Percentiles rank a stretch among this genome's conserved stretches.
Evolutionary conservation across 1,284 basidiomycete species (phyloP).

Genomic region (Rhodotorula mucilaginosa): DNA sequence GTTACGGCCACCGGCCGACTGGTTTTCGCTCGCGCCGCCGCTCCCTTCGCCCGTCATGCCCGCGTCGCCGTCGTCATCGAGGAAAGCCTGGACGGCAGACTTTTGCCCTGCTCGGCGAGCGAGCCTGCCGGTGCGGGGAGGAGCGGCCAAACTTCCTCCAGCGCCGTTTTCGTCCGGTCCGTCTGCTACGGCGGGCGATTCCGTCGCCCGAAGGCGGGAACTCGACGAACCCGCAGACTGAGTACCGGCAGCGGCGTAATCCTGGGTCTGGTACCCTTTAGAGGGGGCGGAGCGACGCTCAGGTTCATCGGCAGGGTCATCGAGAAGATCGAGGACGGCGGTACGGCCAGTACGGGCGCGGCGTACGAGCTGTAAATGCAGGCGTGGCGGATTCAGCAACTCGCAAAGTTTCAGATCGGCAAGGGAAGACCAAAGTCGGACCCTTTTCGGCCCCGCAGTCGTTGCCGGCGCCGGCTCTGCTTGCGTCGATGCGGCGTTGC

Average conservation of each 20-base stretch:
- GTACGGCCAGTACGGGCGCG: slow-evolving; percentile 8
- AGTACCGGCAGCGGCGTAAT: background rate
- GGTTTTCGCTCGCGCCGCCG: background rate
- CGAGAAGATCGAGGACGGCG: slow-evolving; percentile 10
- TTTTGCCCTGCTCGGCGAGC: slow-evolving; percentile 7
- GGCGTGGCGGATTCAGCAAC: no score
- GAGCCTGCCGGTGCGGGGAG: background rate
- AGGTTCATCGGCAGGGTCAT: background rate
- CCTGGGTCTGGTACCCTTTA: background rate
- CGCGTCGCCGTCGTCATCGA: slow-evolving; percentile 15
- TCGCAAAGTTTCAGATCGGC: no score
- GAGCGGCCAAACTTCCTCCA: background rate
- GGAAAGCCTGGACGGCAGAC: background rate
- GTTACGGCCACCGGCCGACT: background rate
- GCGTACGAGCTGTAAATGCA: background rate
- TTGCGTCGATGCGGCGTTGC: no score
- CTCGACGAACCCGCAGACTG: background rate
- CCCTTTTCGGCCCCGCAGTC: background rate
- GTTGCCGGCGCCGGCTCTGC: background rate
- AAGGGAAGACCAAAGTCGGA: background rate
- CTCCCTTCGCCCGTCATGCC: background rate
- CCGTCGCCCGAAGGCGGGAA: background rate
- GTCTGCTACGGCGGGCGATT: background rate
- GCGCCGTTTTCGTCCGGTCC: background rate
- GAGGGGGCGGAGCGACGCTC: background rate